Percentiles rank a stretch among this genome's conserved stretches.
These are phyloP conservation scores for Saturnispora hagleri DNA, from an alignment of 805 yeast species.

Conservation along the genomic window DNA sequence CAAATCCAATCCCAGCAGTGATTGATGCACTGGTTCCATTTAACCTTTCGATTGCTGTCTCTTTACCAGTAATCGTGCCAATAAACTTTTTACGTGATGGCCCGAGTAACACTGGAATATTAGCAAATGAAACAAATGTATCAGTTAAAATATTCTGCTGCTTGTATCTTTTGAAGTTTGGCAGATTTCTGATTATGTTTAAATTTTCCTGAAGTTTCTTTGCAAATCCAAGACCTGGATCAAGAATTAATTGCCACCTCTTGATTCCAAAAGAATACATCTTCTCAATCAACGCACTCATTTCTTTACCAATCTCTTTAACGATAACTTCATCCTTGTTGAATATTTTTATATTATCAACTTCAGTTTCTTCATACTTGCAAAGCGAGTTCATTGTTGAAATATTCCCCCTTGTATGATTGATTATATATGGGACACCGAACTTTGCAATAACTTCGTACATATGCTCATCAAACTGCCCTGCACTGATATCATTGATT, in stretches of 20 bases:
- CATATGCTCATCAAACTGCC: constrained; percentile 58
- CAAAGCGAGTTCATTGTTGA: constrained; percentile 58
- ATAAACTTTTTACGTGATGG: constrained; percentile 85
- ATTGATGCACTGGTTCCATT: constrained; percentile 71
- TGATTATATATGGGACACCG: constrained; percentile 70
- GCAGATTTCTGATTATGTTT: constrained; percentile 45
- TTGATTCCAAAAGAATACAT: constrained; percentile 59
- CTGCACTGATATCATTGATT: constrained; percentile 85
- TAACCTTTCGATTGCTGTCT: constrained; percentile 50
- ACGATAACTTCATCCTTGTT: constrained; percentile 27
- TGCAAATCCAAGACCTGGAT: constrained; percentile 98
- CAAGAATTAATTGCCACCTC: constrained; percentile 87
- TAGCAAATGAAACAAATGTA: constrained; percentile 35
- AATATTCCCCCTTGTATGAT: constrained; percentile 81
- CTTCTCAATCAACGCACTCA: constrained; percentile 41
- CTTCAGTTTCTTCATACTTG: constrained; percentile 35
- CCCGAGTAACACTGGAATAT: constrained; percentile 68
- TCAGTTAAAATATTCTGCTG: constrained; percentile 15
- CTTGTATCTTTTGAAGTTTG: constrained; percentile 37
- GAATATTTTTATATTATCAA: constrained; percentile 14
- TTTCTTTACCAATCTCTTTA: constrained; percentile 52
- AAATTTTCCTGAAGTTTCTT: constrained; percentile 67
- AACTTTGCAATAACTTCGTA: constrained; percentile 58
- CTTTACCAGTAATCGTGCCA: constrained; percentile 59
- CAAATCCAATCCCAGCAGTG: constrained; percentile 62